Evolutionary conservation across 441 rosid genomes (phyloP).

Genomic region (Mallotus japonicus): DNA sequence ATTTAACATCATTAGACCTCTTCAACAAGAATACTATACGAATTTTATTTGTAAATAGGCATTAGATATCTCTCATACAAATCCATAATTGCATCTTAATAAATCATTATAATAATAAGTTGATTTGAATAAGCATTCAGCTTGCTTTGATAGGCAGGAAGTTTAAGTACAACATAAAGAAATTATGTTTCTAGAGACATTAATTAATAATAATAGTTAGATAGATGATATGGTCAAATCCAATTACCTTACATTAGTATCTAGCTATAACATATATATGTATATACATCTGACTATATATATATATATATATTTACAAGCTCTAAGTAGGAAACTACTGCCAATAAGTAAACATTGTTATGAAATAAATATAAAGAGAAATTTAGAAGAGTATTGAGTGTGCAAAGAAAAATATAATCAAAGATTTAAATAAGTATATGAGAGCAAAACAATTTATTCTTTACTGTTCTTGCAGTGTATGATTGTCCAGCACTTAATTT

Average conservation of each 20-base stretch:
- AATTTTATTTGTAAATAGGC: constrained; percentile 29
- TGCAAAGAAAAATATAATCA: no score
- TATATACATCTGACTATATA: background rate
- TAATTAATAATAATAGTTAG: constrained; percentile 13
- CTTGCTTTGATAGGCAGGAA: constrained; percentile 45
- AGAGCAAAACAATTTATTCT: no score
- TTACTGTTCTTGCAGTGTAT: no score
- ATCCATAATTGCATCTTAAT: constrained; percentile 35
- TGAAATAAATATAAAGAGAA: background rate
- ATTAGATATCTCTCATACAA: constrained; percentile 23
- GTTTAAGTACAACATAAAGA: constrained; percentile 29
- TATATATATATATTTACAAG: background rate
- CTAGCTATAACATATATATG: background rate
- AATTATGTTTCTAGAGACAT: constrained; percentile 15
- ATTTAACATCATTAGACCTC: constrained; percentile 36
- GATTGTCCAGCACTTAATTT: no score
- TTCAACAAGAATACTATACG: constrained; percentile 21
- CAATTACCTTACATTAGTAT: background rate
- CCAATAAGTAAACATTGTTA: background rate
- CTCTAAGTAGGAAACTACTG: background rate
- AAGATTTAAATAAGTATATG: no score
- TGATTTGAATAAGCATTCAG: constrained; percentile 28
- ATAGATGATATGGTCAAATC: constrained; percentile 15
- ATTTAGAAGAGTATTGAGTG: no score
- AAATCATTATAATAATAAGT: constrained; percentile 26